These are phyloP conservation scores for Hirschioporus abietinus DNA, from an alignment of 768 basidiomycete species.

Conservation along the genomic window DNA sequence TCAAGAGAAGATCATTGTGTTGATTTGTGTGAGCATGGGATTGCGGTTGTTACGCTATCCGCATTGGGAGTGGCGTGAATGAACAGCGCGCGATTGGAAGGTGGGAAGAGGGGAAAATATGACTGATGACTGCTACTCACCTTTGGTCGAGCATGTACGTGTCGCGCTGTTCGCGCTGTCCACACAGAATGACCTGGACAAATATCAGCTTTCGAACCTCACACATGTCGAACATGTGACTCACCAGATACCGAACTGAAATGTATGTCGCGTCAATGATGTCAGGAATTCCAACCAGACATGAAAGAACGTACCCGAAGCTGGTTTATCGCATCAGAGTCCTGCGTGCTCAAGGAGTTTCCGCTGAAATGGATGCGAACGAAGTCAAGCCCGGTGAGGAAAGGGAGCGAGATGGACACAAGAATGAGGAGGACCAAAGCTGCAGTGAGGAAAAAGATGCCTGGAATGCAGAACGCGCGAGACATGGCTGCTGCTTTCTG, in stretches of 20 bases:
- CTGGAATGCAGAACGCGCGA: slow-evolving; percentile 57
- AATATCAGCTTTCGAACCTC: background rate
- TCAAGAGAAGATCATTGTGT: background rate
- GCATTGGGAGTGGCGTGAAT: background rate
- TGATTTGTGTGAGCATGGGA: background rate
- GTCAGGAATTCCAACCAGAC: slow-evolving; percentile 2
- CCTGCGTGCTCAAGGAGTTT: slow-evolving; percentile 22
- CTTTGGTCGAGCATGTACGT: slow-evolving; percentile 42
- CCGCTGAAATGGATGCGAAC: slow-evolving; percentile 47
- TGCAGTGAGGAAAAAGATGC: slow-evolving; percentile 46
- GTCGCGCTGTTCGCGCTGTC: slow-evolving; percentile 38
- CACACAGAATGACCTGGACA: slow-evolving; percentile 55
- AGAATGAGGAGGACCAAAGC: slow-evolving; percentile 66
- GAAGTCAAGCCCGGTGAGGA: slow-evolving; percentile 61
- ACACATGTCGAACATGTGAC: slow-evolving; percentile 10
- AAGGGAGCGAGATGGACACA: slow-evolving; percentile 68
- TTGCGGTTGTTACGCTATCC: background rate
- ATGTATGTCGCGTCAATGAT: slow-evolving; percentile 8
- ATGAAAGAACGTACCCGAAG: slow-evolving; percentile 44
- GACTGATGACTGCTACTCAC: slow-evolving; percentile 25
- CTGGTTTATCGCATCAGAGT: slow-evolving; percentile 30
- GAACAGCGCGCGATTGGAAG: background rate
- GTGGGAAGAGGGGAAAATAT: background rate
- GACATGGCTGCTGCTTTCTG: slow-evolving; percentile 27
- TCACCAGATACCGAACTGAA: slow-evolving; percentile 70